phyloP scores from a whole-genome alignment of 306 rosid genomes.

The Alnus rubra region DNA sequence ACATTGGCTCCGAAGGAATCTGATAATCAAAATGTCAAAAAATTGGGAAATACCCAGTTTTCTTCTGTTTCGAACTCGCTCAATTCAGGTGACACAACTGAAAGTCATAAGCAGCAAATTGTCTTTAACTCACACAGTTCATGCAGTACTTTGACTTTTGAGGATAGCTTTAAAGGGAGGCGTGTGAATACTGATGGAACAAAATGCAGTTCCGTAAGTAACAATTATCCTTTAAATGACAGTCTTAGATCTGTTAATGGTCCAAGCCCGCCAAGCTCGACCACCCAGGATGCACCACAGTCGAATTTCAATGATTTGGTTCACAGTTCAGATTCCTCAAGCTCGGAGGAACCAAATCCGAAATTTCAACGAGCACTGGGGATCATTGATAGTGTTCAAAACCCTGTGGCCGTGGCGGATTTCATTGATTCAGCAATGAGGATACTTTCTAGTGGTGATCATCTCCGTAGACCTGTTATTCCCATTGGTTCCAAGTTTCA shows the following conservation, averaged over 20 bases:
- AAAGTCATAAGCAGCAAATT: neutral
- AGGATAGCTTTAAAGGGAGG: constrained; percentile 2
- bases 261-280: constrained; percentile 13
- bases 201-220: neutral
- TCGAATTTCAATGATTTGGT: neutral
- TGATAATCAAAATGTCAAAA: constrained; percentile 6
- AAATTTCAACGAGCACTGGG: neutral
- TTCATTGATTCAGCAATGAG: neutral
- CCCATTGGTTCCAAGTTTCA: constrained; percentile 55
- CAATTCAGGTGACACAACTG: neutral
- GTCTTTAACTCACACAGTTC: constrained; percentile 8
- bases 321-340: neutral
- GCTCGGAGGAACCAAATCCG: constrained; percentile 7
- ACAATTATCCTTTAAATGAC: neutral
- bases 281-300: neutral
- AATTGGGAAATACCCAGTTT: neutral
- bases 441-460: neutral
- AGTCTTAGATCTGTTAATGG: constrained; percentile 6
- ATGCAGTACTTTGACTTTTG: constrained; percentile 17
- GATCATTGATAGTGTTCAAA: constrained; percentile 17
- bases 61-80: constrained; percentile 8
- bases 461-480: constrained; percentile 22
- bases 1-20: constrained; percentile 3
- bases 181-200: neutral
- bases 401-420: constrained; percentile 1